These are phyloP conservation scores for Gossypium davidsonii DNA, from an alignment of 441 rosid genomes.

Conservation along the genomic window DNA sequence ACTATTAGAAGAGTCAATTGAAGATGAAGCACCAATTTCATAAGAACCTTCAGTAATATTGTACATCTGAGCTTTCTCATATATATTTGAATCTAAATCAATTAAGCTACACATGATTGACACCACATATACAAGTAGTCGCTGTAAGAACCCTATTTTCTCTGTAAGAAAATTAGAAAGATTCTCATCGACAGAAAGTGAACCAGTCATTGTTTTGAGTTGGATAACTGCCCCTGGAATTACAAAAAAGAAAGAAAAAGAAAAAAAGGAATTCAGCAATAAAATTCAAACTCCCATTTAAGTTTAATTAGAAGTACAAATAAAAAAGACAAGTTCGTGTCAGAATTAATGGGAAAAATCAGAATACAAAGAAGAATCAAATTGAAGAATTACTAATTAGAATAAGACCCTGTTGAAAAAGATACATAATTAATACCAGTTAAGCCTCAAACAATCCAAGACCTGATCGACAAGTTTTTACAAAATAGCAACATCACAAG, in stretches of 20 bases:
- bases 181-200: slow-evolving; percentile 47
- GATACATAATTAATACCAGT: background rate
- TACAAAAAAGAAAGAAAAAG: background rate
- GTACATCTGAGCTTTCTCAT: slow-evolving; percentile 35
- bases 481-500: background rate
- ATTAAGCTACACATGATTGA: slow-evolving; percentile 50
- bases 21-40: slow-evolving; percentile 20
- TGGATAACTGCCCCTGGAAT: slow-evolving; percentile 64
- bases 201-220: slow-evolving; percentile 52
- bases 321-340: background rate
- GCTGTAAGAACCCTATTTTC: slow-evolving; percentile 46
- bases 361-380: background rate
- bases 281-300: background rate
- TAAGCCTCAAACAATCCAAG: slow-evolving; percentile 3
- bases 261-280: background rate
- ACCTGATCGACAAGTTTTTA: background rate
- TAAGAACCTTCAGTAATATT: slow-evolving; percentile 26
- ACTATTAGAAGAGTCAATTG: slow-evolving; percentile 26
- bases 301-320: background rate
- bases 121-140: slow-evolving; percentile 53
- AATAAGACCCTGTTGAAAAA: background rate
- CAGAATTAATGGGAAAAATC: slow-evolving; percentile 1
- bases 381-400: background rate
- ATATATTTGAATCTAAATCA: slow-evolving; percentile 35
- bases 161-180: slow-evolving; percentile 33